Evolutionary conservation across 2,329 filamentous ascomycete genomes (phyloP), one percentile per base, ranked within the genome.

Genomic region (Parastagonospora nodorum): DNA sequence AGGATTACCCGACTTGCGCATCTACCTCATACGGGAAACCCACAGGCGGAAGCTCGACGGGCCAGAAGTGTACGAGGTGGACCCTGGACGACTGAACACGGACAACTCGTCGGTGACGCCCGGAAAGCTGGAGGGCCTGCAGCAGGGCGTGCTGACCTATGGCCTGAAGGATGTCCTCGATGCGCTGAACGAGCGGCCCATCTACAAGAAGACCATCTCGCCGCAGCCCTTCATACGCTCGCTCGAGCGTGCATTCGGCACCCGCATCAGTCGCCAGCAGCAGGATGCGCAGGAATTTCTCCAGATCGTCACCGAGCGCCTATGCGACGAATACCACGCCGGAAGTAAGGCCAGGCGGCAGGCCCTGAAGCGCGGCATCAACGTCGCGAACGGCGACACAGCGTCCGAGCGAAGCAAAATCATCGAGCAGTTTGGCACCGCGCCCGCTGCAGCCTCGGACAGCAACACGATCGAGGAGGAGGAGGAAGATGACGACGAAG

Each of bases 261-360:
- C 95, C 66, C 86, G 90, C 63, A 96, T 99, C 63, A 97, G 90
- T 69, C 83, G 93, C 46, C 91, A 94, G 69, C 94, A 99, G 75
- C 94, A 99, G 74, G 94, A 99, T 77, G 94, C 94, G 9, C 94
- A 99, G 69, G 94, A 99, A 73, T 97, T 99, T 58, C 76, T 99
- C 48, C 94, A 99, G 76, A 88, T 97, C 42, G 88, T 99, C 10
- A 89, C 91, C 2, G 93, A 99, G 77, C 84, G 93, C 45, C 79
- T 99, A 48, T 92, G 90, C 66, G 94, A 99, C 68, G 94, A 99
- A 74, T 96, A 97, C 66, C 87, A 95, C 69, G 92, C 92, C 4
- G 92, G 91, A 1, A 82, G 84, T 64, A 84, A 88, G 67, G 92
- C 90, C 10, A 82, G 92, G 56, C 78, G 77, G 39, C 80, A 83